Base-by-base conservation (phyloP, 257 asterid genomes). In the Rauvolfia tetraphylla region DNA sequence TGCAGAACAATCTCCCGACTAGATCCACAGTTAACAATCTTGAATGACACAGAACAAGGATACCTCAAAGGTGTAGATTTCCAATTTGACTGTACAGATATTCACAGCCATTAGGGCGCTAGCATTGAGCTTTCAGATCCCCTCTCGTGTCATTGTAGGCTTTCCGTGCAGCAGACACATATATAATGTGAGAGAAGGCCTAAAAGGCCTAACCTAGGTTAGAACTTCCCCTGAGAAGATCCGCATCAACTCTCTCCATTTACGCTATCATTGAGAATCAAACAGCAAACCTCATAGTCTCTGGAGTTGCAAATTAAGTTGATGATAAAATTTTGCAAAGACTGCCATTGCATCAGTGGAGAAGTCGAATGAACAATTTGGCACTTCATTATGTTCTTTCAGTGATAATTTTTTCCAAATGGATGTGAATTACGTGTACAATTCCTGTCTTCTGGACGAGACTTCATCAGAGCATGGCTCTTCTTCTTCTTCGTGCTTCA, bases 401-500 rank as follows among this genome's bases (percentile, higher is more conserved):
- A 4, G 38, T 29, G 36, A 36, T 36, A 17, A 29, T 65, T 2
- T 49, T 5, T 25, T 17, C 68, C n/a, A 27, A 72, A 72, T 63
- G 38, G 14, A 12, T 22, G 39, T 38, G 23, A 61, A 62, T 83
- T 80, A 82, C 17, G 53, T 54, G 71, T 76, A 79, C 15, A 73
- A 80, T 68, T 85, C 85, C 81, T 82, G 89, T 74, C 83, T 72
- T 78, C 84, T 85, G 44, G 83, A 75, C 71, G 75, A 69, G 54
- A 57, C 76, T 73, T 82, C 88, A 58, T 78, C 80, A 41, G 87
- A 80, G 68, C 73, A 77, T 38, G 82, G 80, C 59, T 81, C 85
- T 74, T 85, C 90, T n/a, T n/a, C n/a, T 13, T 79, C 85, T 63
- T 82, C 88, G 76, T 82, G 85, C 84, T 67, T 51, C 41, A 68